Evolutionary conservation across 2,329 filamentous ascomycete species (phyloP), one percentile per base, ranked within the genome.

Genomic region (Fusarium concolor): DNA sequence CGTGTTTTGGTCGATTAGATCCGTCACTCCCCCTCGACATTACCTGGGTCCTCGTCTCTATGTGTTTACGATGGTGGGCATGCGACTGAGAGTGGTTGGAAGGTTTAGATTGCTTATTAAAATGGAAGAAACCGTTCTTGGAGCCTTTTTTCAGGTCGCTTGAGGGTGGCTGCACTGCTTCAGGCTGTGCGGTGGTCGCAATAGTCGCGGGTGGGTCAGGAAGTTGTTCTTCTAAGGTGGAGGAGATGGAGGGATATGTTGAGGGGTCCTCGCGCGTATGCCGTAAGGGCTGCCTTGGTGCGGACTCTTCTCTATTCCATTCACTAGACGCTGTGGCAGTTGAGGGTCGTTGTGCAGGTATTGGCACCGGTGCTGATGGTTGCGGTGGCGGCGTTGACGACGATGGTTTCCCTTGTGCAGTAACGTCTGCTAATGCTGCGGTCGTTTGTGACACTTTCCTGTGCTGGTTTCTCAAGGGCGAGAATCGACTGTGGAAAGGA

Each of bases 61-160:
- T 71, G 56, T 78, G 72, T 52, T 79, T 78, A 55, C 65, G 67
- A 14, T 59, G 54, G 49, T 71, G 69, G 52, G 55, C 60, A 68
- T 74, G 56, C 50, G 71, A 39, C 47, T 71, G 74, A 47, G 70
- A 67, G 44, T 77, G 75, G 53, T 80, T 82, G 45, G 78, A 77
- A 51, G 81, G 76, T 67, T 81, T 84, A 68, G 80, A 76, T 22
- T 75, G 75, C 70, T 85, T 86, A 65, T 78, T 80, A 75, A 86
- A 85, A 74, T 83, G 81, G 71, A 85, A 85, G 76, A 86, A 85
- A 68, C 82, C 81, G 71, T 81, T 80, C 72, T 83, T 85, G 59
- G 81, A 79, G n/a, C 78, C 68, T 69, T 82, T 83, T 52, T 77
- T 79, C 68, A 77, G 79, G 71, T 80, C 81, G 67, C 76, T 73